Evolutionary conservation across 768 basidiomycete species (phyloP), one percentile per base, ranked within the genome.

Genomic region (Lactarius psammicola): DNA sequence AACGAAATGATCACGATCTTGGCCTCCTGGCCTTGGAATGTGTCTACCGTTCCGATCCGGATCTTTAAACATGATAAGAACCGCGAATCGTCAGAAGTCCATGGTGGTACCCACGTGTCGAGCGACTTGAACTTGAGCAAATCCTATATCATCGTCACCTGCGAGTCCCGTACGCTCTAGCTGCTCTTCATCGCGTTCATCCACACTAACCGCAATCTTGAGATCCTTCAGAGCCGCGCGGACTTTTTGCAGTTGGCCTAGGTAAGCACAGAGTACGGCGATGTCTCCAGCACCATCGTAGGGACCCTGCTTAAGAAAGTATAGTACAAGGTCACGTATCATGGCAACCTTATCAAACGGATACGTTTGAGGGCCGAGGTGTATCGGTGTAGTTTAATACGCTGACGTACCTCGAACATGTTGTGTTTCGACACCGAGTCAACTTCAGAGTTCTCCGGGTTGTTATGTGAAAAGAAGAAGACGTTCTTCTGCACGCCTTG

Each of bases 11-110:
- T 89, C 36, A 92, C 83, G 60, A 92, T 82, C 78, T 80, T 83
- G 1, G 83, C 86, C 76, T 90, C 89, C 65, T 88, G 85, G 2
- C 89, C 90, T 74, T 92, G 91, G 71, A 85, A 92, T 58, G 87
- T 90, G 67, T 93, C 90, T 1, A 92, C 83, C 0, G 90, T 92
- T 6, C 90, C 82, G 6, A 92, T 77, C 9, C 83, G 81, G 49
- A 90, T 83, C 88, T 90, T 60, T 20, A 46, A 38, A 38, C 0
- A 3, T 58, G 18, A 17, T 60, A 17, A 31, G 53, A 56, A 55
- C 36, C 1, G 9, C 17, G 30, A 44, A 11, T 11, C 4, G 7
- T 49, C 7, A 17, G 4, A 44, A 31, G 4, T 55, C 20, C 11
- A 60, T 34, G 20, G 17, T 23, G 31, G 9, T 23, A 73, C 80